Evolutionary conservation across 1,284 basidiomycete genomes (phyloP).

Genomic region (Heliocybe sulcata): DNA sequence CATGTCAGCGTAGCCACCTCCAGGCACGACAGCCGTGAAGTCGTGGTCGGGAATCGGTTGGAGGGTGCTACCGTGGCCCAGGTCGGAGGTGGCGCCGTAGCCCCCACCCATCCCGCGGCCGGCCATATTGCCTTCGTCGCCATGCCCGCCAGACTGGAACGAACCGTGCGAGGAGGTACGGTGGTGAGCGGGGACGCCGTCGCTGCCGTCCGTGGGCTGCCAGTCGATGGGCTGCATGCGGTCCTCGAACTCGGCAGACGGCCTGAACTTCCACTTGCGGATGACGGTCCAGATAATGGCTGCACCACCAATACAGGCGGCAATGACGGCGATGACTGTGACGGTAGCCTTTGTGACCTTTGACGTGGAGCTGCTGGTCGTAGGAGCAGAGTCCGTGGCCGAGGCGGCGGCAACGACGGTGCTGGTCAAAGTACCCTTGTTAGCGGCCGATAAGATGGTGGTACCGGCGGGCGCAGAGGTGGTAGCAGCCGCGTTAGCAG

Average conservation of each 20-base stretch:
- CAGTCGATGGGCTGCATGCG: slow-evolving; percentile 82
- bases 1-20: slow-evolving; percentile 75
- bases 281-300: slow-evolving; percentile 80
- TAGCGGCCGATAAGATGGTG: slow-evolving; percentile 4
- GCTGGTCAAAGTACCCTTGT: slow-evolving; percentile 14
- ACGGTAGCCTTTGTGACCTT: slow-evolving; percentile 46
- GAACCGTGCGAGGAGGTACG: slow-evolving; percentile 50
- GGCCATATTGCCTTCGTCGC: slow-evolving; percentile 26
- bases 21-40: slow-evolving; percentile 69
- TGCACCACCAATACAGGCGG: slow-evolving; percentile 57
- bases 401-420: slow-evolving; percentile 16
- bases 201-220: slow-evolving; percentile 52
- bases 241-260: slow-evolving; percentile 73
- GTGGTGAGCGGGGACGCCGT: slow-evolving; percentile 36
- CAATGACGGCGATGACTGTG: slow-evolving; percentile 68
- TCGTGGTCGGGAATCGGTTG: slow-evolving; percentile 65
- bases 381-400: slow-evolving; percentile 14
- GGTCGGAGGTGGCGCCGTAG: slow-evolving; percentile 16
- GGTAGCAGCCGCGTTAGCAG: slow-evolving; percentile 7
- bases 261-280: slow-evolving; percentile 86
- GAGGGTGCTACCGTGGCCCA: slow-evolving; percentile 19
- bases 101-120: slow-evolving; percentile 16
- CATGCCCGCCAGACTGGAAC: slow-evolving; percentile 58
- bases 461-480: slow-evolving; percentile 8
- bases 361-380: slow-evolving; percentile 10